Base-by-base conservation (phyloP, 441 rosid genomes). In the Mallotus japonicus region DNA sequence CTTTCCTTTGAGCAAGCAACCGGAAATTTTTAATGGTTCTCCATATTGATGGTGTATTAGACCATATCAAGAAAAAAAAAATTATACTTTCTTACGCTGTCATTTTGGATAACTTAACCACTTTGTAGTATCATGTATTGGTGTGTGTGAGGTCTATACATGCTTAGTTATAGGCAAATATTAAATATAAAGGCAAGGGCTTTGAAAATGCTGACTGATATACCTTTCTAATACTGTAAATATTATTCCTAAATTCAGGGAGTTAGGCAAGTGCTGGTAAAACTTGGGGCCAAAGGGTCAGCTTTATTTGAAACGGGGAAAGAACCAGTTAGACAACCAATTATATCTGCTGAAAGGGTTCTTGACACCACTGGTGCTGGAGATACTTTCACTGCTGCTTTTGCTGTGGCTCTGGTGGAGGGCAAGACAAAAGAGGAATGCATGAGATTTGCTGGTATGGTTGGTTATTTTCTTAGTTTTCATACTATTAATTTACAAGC, bases 321-420 rank as follows among this genome's bases (percentile, higher is more conserved):
- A 71, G 76, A 86, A 47, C 91, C 97, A 42, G 85, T 90, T 64
- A 83, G 71, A 72, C 99, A 94, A 76, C 83, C 97, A 12, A 83
- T 88, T 28, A 84, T 94, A 78, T 70, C 87, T 12, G 95, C 95
- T 65, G 75, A 83, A 67, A 84, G 79, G 79, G 97, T 92, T 16
- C 51, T 92, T 1, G 99, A 94, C 83, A 90, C 99, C 6, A 94
- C 97, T 14, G 99, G 99, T 67, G 99, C 99, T 4, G 99, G 99
- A 15, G 99, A 94, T 81, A 94, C 99, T 53, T 94, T 89, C 74
- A 92, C 97, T 3, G 95, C 99, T 61, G 87, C 99, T 16, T 92
- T 92, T 84, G 95, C 97, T 13, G 97, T 94, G 80, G 97, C 97
- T 60, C 79, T 88, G 65, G 87, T 88, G 6, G 97, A 94, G 83